Evolutionary conservation across 108 stramenopile species (phyloP).

Genomic region (Pseudonitzschia delicatissima): DNA sequence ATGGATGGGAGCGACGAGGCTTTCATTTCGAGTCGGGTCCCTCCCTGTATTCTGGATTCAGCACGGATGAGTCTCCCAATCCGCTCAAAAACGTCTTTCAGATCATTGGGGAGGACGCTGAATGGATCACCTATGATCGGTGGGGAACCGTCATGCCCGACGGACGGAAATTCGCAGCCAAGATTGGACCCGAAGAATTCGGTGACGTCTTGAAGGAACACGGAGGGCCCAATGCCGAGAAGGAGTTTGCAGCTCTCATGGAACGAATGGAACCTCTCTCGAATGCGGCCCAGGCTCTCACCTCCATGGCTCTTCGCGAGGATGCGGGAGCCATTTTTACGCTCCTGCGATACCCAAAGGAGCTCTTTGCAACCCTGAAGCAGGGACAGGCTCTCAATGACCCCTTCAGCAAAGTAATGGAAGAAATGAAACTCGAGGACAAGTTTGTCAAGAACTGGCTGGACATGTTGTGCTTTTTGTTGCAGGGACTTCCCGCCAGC

Average conservation of each 20-base stretch:
- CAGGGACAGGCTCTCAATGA: constrained; percentile 63
- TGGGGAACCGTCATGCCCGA: constrained; percentile 87
- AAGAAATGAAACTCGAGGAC: constrained; percentile 76
- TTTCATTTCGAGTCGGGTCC: constrained; percentile 96
- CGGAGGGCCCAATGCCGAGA: constrained; percentile 67
- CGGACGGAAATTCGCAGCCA: constrained; percentile 70
- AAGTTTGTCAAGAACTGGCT: constrained; percentile 89
- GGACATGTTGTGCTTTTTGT: constrained; percentile 74
- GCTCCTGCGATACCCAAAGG: constrained; percentile 63
- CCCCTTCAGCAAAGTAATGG: constrained; percentile 62
- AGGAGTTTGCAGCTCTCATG: constrained; percentile 72
- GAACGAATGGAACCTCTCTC: constrained; percentile 67
- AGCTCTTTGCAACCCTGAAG: constrained; percentile 52
- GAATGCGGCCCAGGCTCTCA: constrained; percentile 66
- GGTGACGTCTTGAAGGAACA: constrained; percentile 54
- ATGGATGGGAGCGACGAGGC: constrained; percentile 55
- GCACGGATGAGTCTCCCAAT: constrained; percentile 76
- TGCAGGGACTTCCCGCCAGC: constrained; percentile 86
- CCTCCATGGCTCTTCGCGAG: constrained; percentile 60
- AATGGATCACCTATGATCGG: constrained; percentile 74
- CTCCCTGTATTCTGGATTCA: constrained; percentile 85
- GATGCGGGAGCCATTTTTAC: constrained; percentile 70
- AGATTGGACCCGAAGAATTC: constrained; percentile 83
- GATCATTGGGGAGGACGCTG: constrained; percentile 81
- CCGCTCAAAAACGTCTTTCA: constrained; percentile 93